Base-by-base conservation (phyloP, 169 alveolate species). In the Blepharisma undulans region DNA sequence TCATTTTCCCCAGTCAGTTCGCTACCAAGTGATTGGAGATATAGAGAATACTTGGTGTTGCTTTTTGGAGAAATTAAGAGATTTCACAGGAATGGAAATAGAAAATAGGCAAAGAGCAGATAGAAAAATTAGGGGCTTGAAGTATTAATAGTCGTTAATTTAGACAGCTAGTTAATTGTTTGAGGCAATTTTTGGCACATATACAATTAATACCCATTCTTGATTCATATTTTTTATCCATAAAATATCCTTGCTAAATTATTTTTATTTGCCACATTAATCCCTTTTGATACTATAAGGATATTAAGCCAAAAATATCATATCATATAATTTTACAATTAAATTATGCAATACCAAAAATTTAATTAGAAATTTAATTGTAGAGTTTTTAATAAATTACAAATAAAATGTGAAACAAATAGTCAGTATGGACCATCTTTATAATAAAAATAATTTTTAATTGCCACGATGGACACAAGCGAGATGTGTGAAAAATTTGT, bases 21-120 rank as follows among this genome's bases (percentile, higher is more conserved):
- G 76, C 88, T 92, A 22, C 97, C 97, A 0, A 92, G 96, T 30
- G 97, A 96, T 92, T 95, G 96, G 92, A 92, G 97, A 89, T 96
- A 93, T 88, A 88, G 97, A 92, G 98, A 96, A 92, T 97, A 96
- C 79, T 89, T 96, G 25, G 90, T 96, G 36, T 95, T 96, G 96
- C 84, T 95, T n/a, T 77, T 91, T 60, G 85, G 90, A 78, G 92
- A 61, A 85, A 93, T 30, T 87, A 84, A 76, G 87, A 61, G 22
- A 92, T 93, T 29, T 95, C 96, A 71, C 92, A 91, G 84, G 90
- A 88, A 76, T 96, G 98, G 98, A 95, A 95, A 76, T 94, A 84
- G 97, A 95, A 89, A 93, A 92, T 29, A 88, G 93, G 92, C 91
- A 94, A 88, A 91, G 98, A 88, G 90, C 93, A 89, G 98, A 96